Conservation (phyloP, 106 monocot species). For the Phalaenopsis equestris region DNA sequence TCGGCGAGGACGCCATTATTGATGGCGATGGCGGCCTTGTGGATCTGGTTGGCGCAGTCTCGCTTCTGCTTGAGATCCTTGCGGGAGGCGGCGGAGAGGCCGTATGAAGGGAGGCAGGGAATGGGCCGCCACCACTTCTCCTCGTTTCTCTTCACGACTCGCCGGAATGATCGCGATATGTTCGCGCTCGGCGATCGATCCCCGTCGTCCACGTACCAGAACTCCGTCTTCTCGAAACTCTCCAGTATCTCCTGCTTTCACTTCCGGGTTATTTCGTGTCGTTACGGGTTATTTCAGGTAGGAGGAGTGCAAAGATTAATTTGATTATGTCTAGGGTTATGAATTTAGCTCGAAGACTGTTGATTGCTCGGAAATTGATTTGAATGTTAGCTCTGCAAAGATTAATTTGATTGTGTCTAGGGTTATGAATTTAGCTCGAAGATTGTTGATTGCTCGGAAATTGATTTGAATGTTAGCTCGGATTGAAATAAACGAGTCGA, state of each 20-base stretch:
- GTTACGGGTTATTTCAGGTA: neutral
- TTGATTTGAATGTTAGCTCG: too few relatives aligned
- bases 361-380: too few relatives aligned
- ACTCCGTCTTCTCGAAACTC: conserved; percentile 54
- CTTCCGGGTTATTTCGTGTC: neutral
- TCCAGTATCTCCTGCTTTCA: conserved; percentile 67
- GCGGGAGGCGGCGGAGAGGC: conserved; percentile 38
- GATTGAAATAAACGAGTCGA: too few relatives aligned
- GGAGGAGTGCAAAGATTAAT: too few relatives aligned
- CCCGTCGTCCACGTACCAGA: conserved; percentile 79
- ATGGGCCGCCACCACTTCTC: conserved; percentile 95
- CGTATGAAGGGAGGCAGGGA: conserved; percentile 62
- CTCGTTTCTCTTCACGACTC: conserved; percentile 39
- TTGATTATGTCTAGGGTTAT: too few relatives aligned
- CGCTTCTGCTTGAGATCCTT: conserved; percentile 48
- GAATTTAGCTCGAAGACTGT: too few relatives aligned
- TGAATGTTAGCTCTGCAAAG: too few relatives aligned
- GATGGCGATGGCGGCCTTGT: conserved; percentile 79
- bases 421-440: too few relatives aligned
- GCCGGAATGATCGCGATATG: conserved; percentile 48
- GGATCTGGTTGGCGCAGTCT: conserved; percentile 65
- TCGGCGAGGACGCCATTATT: conserved; percentile 62
- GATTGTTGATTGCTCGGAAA: too few relatives aligned
- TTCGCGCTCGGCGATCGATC: conserved; percentile 24
- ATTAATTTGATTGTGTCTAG: too few relatives aligned